phyloP scores from a whole-genome alignment of 169 alveolate genomes.

The Eimeria zaria region DNA sequence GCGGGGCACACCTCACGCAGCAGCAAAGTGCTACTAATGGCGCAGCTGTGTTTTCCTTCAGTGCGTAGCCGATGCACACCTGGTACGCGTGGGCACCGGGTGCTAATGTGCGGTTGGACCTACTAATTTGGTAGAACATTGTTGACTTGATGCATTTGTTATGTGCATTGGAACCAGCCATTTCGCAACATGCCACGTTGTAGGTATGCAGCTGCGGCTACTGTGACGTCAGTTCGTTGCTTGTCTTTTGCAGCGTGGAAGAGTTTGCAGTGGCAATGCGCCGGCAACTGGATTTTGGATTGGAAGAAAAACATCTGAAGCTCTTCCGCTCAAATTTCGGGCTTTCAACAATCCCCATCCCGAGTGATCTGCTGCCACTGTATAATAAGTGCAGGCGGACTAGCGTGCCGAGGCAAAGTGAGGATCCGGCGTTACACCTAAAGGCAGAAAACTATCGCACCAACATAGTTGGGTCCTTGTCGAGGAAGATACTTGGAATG shows the following conservation, averaged over 20 bases:
- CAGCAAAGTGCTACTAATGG: not conserved
- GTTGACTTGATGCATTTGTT: not conserved
- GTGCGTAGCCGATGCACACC: not conserved
- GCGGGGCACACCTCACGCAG: not conserved
- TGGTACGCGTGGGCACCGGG: not conserved
- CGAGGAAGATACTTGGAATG: slow-evolving; percentile 69
- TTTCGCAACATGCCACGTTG: not conserved
- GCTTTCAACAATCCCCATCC: slow-evolving; percentile 5
- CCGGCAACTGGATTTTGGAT: slow-evolving; percentile 70
- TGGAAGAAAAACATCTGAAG: slow-evolving; percentile 63
- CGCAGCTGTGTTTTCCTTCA: not conserved
- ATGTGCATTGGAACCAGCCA: no score
- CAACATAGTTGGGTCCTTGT: slow-evolving; percentile 35
- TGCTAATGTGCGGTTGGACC: not conserved
- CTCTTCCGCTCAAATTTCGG: slow-evolving; percentile 60
- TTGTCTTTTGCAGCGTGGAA: slow-evolving; percentile 37
- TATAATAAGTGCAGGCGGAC: slow-evolving; percentile 52
- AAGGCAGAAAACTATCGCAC: slow-evolving; percentile 17
- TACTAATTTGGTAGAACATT: not conserved
- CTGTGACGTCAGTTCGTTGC: not conserved
- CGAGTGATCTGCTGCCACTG: slow-evolving; percentile 49
- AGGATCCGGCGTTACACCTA: not conserved
- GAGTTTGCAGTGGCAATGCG: slow-evolving; percentile 73
- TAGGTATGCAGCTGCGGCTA: not conserved
- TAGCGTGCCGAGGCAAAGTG: not conserved